Evolutionary conservation across 495 filamentous ascomycete genomes (phyloP).

Genomic region (Bathelium albidoporum): DNA sequence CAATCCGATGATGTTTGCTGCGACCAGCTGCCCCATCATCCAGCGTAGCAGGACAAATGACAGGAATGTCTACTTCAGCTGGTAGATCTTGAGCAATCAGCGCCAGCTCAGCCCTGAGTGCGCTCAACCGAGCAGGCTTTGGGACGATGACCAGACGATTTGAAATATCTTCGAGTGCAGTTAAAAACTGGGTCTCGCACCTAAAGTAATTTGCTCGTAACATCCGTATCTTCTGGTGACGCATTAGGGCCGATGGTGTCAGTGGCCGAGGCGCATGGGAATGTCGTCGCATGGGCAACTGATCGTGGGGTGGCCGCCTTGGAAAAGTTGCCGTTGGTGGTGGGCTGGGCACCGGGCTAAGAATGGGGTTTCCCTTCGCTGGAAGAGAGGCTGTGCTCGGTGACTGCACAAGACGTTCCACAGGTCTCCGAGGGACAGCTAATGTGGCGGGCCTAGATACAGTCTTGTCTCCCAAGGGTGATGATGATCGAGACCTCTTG

Average conservation of each 20-base stretch:
- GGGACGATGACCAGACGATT: constrained; percentile 63
- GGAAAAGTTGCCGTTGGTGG: constrained; percentile 28
- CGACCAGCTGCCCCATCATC: constrained; percentile 51
- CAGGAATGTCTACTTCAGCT: constrained; percentile 65
- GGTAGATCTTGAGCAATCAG: constrained; percentile 63
- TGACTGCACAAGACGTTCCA: constrained; percentile 3
- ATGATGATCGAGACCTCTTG: constrained; percentile 13
- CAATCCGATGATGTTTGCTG: constrained; percentile 63
- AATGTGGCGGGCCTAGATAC: constrained; percentile 9
- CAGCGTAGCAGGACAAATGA: constrained; percentile 59
- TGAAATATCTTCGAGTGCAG: constrained; percentile 65
- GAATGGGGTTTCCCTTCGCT: constrained; percentile 40
- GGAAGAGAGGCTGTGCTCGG: constrained; percentile 57
- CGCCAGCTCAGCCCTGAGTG: constrained; percentile 62
- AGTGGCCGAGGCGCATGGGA: constrained; percentile 37
- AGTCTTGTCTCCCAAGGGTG: constrained; percentile 5
- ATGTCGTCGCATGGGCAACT: constrained; percentile 35
- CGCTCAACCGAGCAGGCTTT: constrained; percentile 64
- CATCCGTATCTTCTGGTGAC: constrained; percentile 48
- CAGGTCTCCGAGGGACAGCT: constrained; percentile 3
- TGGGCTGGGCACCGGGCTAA: constrained; percentile 33
- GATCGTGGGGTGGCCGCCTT: constrained; percentile 38
- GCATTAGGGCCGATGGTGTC: constrained; percentile 44
- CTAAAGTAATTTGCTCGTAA: constrained; percentile 65
- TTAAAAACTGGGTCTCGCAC: constrained; percentile 60